Conservation (phyloP, 805 yeast genomes). For the Metschnikowia aberdeeniae region DNA sequence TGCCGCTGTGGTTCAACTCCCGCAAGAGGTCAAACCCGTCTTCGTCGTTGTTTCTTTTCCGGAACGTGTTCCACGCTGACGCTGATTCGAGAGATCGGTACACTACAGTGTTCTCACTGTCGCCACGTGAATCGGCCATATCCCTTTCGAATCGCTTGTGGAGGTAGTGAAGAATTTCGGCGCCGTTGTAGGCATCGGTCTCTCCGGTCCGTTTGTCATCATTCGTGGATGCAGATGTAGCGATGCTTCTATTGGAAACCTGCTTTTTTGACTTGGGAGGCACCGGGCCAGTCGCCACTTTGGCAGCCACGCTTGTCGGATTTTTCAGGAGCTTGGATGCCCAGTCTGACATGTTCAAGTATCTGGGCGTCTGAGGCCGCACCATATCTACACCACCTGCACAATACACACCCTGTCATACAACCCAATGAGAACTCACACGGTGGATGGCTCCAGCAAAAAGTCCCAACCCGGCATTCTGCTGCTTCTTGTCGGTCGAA, state of each 20-base stretch:
- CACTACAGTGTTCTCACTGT: slow-evolving; percentile 17
- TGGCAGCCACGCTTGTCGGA: not conserved
- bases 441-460: too few species aligned
- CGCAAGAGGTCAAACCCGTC: slow-evolving; percentile 10
- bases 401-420: too few species aligned
- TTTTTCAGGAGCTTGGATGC: slow-evolving; percentile 14
- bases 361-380: not conserved
- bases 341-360: slow-evolving; percentile 14
- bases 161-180: slow-evolving; percentile 20
- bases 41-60: slow-evolving; percentile 8
- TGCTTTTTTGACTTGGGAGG: not conserved
- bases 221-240: not conserved
- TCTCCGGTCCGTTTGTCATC: not conserved
- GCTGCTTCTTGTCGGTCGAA: too few species aligned
- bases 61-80: slow-evolving; percentile 16
- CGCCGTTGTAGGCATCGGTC: slow-evolving; percentile 15
- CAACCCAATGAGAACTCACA: too few species aligned
- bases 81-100: slow-evolving; percentile 25
- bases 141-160: slow-evolving; percentile 16
- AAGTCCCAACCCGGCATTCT: too few species aligned
- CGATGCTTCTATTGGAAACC: not conserved
- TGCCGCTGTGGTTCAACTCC: slow-evolving; percentile 12
- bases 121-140: slow-evolving; percentile 19
- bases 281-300: not conserved
- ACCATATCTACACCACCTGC: not conserved